Percentiles rank a stretch among this genome's conserved stretches.
Evolutionary conservation across 352 stramenopile genomes (phyloP).

Genomic region (Blastocystis sp.): DNA sequence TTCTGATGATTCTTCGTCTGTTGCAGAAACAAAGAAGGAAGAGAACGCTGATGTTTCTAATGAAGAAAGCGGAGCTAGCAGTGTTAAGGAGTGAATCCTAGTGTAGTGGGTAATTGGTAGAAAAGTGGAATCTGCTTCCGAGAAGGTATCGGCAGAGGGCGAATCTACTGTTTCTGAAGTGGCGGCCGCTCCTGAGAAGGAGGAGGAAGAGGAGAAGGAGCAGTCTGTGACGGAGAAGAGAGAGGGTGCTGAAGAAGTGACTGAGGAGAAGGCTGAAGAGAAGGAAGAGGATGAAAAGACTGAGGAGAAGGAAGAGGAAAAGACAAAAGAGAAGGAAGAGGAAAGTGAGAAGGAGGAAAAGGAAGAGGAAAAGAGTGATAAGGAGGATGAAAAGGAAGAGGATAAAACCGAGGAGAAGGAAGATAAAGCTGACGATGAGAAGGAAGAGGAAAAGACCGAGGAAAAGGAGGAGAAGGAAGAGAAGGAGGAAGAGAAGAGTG

Average conservation of each 20-base stretch:
- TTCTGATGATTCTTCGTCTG: too few relatives aligned
- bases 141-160: too few relatives aligned
- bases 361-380: background rate
- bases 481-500: constrained; percentile 5
- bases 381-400: constrained; percentile 1
- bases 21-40: too few relatives aligned
- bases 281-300: constrained; percentile 17
- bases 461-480: constrained; percentile 14
- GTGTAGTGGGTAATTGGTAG: too few relatives aligned
- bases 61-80: too few relatives aligned
- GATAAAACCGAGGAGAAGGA: constrained; percentile 9
- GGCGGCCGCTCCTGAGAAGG: too few relatives aligned
- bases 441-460: background rate
- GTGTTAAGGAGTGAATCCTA: too few relatives aligned
- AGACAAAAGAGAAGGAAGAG: background rate
- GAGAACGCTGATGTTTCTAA: too few relatives aligned
- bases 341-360: background rate
- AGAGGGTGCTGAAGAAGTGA: background rate
- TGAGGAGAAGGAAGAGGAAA: constrained; percentile 2
- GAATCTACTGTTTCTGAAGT: too few relatives aligned
- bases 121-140: too few relatives aligned
- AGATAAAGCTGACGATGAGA: background rate
- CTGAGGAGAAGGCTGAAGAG: constrained; percentile 61
- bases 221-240: background rate
- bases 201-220: too few relatives aligned